A percentile compares a stretch with the other conserved stretches of the same genome.
These are phyloP conservation scores for Pseudozyma hubeiensis DNA, from an alignment of 1,284 basidiomycete genomes.

Conservation along the genomic window DNA sequence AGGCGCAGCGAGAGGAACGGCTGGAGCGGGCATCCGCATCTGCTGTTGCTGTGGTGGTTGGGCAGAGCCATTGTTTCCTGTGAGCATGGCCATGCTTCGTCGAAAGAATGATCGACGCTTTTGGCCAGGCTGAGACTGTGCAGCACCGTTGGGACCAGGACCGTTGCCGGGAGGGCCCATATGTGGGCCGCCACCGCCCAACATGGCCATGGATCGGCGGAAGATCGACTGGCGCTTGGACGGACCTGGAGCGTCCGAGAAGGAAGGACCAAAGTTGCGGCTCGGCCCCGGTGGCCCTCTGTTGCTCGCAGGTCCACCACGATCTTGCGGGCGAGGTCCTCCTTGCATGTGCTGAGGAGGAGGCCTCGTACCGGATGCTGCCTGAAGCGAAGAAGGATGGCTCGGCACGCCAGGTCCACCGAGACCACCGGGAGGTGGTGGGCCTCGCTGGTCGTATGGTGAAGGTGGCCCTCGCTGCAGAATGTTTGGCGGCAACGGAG, in stretches of 20 bases:
- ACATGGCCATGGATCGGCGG: constrained; percentile 54
- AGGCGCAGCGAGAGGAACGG: constrained; percentile 19
- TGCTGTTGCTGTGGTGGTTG: constrained; percentile 21
- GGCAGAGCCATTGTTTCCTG: constrained; percentile 17
- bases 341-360: constrained; percentile 21
- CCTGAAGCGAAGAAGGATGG: constrained; percentile 29
- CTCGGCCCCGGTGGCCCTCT: constrained; percentile 24
- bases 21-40: constrained; percentile 33
- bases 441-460: constrained; percentile 21
- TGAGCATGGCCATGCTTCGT: constrained; percentile 56
- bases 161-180: constrained; percentile 16
- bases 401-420: constrained; percentile 3
- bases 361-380: constrained; percentile 15
- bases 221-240: constrained; percentile 49
- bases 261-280: constrained; percentile 37
- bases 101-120: constrained; percentile 54
- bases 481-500: constrained; percentile 31
- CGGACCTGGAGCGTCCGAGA: constrained; percentile 45
- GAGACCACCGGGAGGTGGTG: constrained; percentile 10
- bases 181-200: constrained; percentile 28
- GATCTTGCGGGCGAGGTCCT: constrained; percentile 14
- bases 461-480: constrained; percentile 44
- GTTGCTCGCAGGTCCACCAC: constrained; percentile 2
- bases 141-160: constrained; percentile 8
- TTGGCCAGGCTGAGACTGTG: constrained; percentile 12